Conservation (phyloP, 805 yeast species). For the Debaryomyces castellii region DNA sequence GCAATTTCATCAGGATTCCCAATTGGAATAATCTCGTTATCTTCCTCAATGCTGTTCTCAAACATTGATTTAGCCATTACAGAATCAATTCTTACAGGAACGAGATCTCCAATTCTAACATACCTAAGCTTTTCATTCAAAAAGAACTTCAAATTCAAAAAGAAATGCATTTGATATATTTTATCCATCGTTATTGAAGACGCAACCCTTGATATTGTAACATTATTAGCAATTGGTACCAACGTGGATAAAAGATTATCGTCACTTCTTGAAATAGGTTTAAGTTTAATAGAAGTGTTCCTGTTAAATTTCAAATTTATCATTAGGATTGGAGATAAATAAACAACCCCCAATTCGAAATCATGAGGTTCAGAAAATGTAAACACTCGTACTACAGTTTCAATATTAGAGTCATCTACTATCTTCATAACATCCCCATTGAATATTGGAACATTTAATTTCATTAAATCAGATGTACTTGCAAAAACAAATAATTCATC, state of each 20-base stretch:
- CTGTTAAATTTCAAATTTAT: constrained; percentile 45
- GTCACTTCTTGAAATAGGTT: constrained; percentile 11
- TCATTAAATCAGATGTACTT: constrained; percentile 49
- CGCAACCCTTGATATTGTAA: constrained; percentile 64
- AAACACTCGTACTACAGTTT: constrained; percentile 42
- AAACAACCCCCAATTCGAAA: constrained; percentile 38
- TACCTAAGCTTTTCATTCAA: constrained; percentile 61
- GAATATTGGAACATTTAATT: constrained; percentile 54
- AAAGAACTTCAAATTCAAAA: constrained; percentile 57
- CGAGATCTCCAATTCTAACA: constrained; percentile 61
- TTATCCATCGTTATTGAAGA: constrained; percentile 70
- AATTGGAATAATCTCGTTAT: constrained; percentile 41
- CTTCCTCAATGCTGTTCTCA: constrained; percentile 27
- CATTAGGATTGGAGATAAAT: constrained; percentile 63
- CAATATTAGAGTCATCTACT: constrained; percentile 5
- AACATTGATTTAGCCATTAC: constrained; percentile 58
- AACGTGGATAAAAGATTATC: constrained; percentile 21
- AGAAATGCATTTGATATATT: constrained; percentile 57
- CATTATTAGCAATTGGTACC: constrained; percentile 56
- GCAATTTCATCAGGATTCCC: constrained; percentile 73
- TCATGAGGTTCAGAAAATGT: constrained; percentile 66
- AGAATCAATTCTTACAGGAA: constrained; percentile 79
- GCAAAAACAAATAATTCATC: constrained; percentile 39
- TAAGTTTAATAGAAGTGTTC: constrained; percentile 15
- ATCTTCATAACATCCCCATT: constrained; percentile 65